Evolutionary conservation across 352 stramenopile genomes (phyloP), one percentile per base, ranked within the genome.

Genomic region (Pythium pyrilobum): DNA sequence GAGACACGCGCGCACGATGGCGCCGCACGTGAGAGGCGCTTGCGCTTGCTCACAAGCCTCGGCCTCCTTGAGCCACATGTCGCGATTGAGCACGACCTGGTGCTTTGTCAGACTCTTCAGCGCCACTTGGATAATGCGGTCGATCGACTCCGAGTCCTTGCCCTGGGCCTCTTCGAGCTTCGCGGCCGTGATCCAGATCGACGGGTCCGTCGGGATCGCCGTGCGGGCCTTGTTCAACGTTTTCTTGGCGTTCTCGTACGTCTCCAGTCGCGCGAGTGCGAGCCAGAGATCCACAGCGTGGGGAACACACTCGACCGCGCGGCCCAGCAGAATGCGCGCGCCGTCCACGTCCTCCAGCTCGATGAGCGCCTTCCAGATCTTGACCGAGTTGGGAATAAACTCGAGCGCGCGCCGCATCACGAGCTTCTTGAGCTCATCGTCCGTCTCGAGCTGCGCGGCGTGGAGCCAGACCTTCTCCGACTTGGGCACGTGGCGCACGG

Each of bases 131-230:
- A 95, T 81, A 33, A 95, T 92, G 9, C 73, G 77, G 38, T 98
- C 87, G 24, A 87, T 81, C 59, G 84, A 77, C 33, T 89, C 77
- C 13, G 73, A 50, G 34, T 96, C 87, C 50, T 96, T 94, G 3
- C 89, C 82, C 66, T 99, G 92, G 0, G 92, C 95, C 81, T 99
- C 97, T 72, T 99, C 97, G 15, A 99, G 74, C 66, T 99, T 98
- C 3, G 96, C 96, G 13, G 97, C 97, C 3, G 97, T 98, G 56
- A 99, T 98, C 96, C 97, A 99, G 65, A 99, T 98, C 15, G 86
- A 85, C 18, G 95, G 87, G 49, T 99, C 97, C 0, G 89, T 98
- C 2, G 97, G 97, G 12, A 99, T 89, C 15, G 91, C 90, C 18
- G 95, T 82, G 33, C 93, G 79, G 11, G 91, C 90, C 43, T 96